Evolutionary conservation across 2,329 filamentous ascomycete species (phyloP).

Genomic region (Pseudogymnoascus sp.): DNA sequence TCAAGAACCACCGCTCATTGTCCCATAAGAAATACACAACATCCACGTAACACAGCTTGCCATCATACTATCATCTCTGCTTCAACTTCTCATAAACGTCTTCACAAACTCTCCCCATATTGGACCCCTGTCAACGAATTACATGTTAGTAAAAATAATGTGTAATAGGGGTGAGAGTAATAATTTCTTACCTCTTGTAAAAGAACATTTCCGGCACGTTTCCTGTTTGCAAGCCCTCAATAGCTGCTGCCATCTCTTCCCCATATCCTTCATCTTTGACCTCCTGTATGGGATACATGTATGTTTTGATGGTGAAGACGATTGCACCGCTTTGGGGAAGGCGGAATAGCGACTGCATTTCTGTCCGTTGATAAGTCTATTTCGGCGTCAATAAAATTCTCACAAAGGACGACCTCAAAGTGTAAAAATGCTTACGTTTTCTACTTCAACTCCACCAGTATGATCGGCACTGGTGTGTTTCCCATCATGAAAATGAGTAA

Average conservation of each 20-base stretch:
- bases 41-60: not conserved
- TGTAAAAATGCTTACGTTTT: not conserved
- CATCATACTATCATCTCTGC: not conserved
- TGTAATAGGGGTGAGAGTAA: too few species aligned
- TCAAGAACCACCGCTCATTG: not conserved
- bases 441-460: not conserved
- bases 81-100: constrained; percentile 20
- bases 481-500: constrained; percentile 27
- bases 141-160: not conserved
- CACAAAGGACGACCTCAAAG: too few species aligned
- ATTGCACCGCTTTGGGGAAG: constrained; percentile 45
- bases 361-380: constrained; percentile 43
- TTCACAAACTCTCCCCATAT: constrained; percentile 26
- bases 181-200: constrained; percentile 43
- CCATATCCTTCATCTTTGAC: constrained; percentile 50
- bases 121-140: not conserved
- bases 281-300: constrained; percentile 46
- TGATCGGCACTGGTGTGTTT: constrained; percentile 14
- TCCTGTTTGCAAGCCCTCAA: constrained; percentile 50
- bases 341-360: constrained; percentile 55
- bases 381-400: not conserved
- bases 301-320: constrained; percentile 57
- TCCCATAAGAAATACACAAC: not conserved
- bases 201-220: constrained; percentile 49
- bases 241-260: constrained; percentile 45